Evolutionary conservation across 768 basidiomycete species (phyloP).

Genomic region (Boletus sp.): DNA sequence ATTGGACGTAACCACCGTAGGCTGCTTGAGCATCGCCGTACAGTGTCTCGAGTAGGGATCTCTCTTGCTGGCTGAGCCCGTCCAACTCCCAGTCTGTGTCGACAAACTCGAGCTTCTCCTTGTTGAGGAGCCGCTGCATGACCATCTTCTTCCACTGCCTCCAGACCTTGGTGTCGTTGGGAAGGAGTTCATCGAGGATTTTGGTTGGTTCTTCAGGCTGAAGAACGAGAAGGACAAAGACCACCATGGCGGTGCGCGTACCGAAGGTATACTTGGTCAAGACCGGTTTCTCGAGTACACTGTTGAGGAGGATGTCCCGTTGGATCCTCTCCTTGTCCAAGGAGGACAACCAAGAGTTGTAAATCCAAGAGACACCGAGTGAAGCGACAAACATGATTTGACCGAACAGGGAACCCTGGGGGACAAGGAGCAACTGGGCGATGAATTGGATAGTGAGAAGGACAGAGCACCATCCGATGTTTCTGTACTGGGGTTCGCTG

Average conservation of each 20-base stretch:
- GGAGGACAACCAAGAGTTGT: constrained; percentile 12
- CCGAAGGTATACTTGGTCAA: constrained; percentile 17
- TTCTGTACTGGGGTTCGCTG: neutral
- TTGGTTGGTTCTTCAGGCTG: neutral
- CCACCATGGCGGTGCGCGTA: constrained; percentile 16
- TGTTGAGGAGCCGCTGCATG: neutral
- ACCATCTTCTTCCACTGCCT: constrained; percentile 18
- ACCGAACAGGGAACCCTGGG: neutral
- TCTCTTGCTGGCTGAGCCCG: constrained; percentile 17
- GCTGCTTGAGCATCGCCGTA: constrained; percentile 25
- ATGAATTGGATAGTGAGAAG: neutral
- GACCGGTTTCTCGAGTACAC: constrained; percentile 9
- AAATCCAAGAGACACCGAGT: neutral
- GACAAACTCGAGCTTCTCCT: constrained; percentile 25
- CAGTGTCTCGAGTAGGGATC: constrained; percentile 21
- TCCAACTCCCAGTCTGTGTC: constrained; percentile 22
- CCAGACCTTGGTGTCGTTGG: constrained; percentile 25
- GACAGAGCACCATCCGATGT: neutral
- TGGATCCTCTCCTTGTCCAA: constrained; percentile 32
- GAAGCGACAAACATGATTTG: neutral
- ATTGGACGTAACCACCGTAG: constrained; percentile 22
- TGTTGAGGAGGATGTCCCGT: constrained; percentile 8
- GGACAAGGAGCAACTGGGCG: neutral
- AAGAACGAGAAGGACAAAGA: constrained; percentile 18
- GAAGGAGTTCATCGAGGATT: constrained; percentile 14